Base-by-base conservation (phyloP, 2,329 filamentous ascomycete species). In the Harringtonia lauricola region DNA sequence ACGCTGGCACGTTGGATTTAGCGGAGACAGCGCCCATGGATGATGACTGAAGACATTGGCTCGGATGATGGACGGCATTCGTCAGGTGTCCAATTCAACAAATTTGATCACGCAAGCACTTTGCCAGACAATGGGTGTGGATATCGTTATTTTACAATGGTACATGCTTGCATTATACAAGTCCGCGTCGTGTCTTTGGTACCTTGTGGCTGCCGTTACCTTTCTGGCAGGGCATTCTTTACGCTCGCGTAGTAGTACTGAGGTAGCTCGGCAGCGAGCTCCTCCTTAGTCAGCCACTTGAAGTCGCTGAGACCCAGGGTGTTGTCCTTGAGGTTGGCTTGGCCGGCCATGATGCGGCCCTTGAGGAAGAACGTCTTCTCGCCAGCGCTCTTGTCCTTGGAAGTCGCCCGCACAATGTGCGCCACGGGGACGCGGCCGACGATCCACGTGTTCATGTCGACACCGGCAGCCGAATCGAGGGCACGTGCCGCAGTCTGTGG, bases 401-500 rank as follows among this genome's bases (percentile, higher is more conserved):
- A 71, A 49, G 77, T 33, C 3, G 66, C 48, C 67, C 18, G 67
- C 52, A 85, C 71, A 57, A 84, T 66, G 65, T 95, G 84, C 22
- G 89, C 90, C 46, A 95, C 76, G 12, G 92, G 92, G 46, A 84
- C 83, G 55, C 88, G 88, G 48, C 88, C 90, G 41, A 98, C 85
- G 54, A 96, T 78, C 89, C 92, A 98, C 44, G 88, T 95, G 70
- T 96, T 96, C 89, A 98, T 96, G 72, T 98, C 94, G 48, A 85
- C 67, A 46, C 92, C 92, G 10, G 83, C 88, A 4, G 86, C 71
- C 55, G 86, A 73, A 42, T 81, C 71, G 21, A 96, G 71, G 43
- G 88, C 79, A 47, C 88, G 77, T 58, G 87, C 77, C 31, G 90
- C 88, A 36, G 86, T 81, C 92, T 98, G 22, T 22, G 24, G 15